These are phyloP conservation scores for Dactylorhiza incarnata DNA, from an alignment of 106 monocot genomes.

Conservation along the genomic window DNA sequence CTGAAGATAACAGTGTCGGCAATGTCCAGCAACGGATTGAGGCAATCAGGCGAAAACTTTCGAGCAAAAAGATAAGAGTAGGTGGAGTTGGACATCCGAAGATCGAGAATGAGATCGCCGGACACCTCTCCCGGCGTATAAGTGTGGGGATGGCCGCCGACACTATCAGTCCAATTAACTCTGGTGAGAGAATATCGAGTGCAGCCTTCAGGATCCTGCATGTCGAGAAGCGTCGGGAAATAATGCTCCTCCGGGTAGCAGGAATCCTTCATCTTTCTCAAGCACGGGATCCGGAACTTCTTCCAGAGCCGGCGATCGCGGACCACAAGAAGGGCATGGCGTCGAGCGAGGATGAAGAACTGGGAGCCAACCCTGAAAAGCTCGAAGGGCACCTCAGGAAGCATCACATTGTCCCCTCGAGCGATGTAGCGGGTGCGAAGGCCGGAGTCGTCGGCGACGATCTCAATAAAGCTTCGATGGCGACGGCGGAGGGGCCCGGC, in stretches of 20 bases:
- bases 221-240: constrained; percentile 81
- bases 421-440: constrained; percentile 62
- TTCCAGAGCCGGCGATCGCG: constrained; percentile 64
- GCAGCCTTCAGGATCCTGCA: constrained; percentile 67
- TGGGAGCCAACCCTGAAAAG: constrained; percentile 77
- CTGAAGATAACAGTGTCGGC: constrained; percentile 54
- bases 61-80: constrained; percentile 68
- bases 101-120: constrained; percentile 34
- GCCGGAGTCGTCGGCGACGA: constrained; percentile 36
- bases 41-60: constrained; percentile 60
- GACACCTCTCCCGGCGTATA: constrained; percentile 49
- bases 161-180: constrained; percentile 84
- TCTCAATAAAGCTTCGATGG: constrained; percentile 68
- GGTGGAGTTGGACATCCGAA: constrained; percentile 55
- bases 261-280: constrained; percentile 36
- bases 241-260: constrained; percentile 98
- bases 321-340: constrained; percentile 69
- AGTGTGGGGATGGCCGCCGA: constrained; percentile 73
- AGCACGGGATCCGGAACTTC: constrained; percentile 77
- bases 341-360: constrained; percentile 71
- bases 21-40: constrained; percentile 49
- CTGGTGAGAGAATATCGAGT: constrained; percentile 59
- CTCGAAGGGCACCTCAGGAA: constrained; percentile 76
- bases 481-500: not conserved
- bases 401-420: constrained; percentile 68